Conservation (phyloP, 441 rosid species). For the Capsella rubella region DNA sequence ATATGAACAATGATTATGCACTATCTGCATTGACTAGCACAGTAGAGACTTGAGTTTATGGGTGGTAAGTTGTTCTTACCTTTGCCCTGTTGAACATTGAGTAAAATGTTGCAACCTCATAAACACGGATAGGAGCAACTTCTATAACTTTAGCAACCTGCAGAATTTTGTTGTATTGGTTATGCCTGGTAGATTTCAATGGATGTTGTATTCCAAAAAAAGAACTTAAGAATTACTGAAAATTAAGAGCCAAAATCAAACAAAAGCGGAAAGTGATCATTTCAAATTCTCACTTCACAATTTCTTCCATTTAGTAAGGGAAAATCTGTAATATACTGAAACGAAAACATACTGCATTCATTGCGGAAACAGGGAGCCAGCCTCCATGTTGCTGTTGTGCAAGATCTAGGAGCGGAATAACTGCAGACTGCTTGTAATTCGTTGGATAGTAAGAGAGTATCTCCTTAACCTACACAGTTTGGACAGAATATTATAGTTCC, state of each 20-base stretch:
- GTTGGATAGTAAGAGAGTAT: slow-evolving; percentile 95
- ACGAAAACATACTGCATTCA: slow-evolving; percentile 79
- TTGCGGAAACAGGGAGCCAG: slow-evolving; percentile 98
- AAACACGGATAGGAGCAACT: slow-evolving; percentile 97
- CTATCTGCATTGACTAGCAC: slow-evolving; percentile 31
- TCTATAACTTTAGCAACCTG: slow-evolving; percentile 94
- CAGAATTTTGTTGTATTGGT: slow-evolving; percentile 29
- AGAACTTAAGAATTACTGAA: not conserved
- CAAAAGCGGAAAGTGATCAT: not conserved
- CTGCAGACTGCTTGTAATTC: slow-evolving; percentile 99
- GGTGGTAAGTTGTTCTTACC: slow-evolving; percentile 53
- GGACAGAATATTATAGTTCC: not conserved
- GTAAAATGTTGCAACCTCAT: slow-evolving; percentile 97
- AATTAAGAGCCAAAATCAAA: not conserved
- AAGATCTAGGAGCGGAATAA: slow-evolving; percentile 96
- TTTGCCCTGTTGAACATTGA: slow-evolving; percentile 96
- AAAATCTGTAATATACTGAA: not conserved
- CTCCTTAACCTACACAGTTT: slow-evolving; percentile 75
- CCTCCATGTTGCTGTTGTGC: slow-evolving; percentile 99
- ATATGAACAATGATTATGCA: slow-evolving; percentile 20
- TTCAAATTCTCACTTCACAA: not conserved
- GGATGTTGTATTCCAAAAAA: not conserved
- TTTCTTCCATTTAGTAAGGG: not conserved
- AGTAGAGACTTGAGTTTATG: slow-evolving; percentile 16
- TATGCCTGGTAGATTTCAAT: not conserved